Conservation (phyloP, 2,329 filamentous ascomycete genomes). For the Cladosporium sp. region DNA sequence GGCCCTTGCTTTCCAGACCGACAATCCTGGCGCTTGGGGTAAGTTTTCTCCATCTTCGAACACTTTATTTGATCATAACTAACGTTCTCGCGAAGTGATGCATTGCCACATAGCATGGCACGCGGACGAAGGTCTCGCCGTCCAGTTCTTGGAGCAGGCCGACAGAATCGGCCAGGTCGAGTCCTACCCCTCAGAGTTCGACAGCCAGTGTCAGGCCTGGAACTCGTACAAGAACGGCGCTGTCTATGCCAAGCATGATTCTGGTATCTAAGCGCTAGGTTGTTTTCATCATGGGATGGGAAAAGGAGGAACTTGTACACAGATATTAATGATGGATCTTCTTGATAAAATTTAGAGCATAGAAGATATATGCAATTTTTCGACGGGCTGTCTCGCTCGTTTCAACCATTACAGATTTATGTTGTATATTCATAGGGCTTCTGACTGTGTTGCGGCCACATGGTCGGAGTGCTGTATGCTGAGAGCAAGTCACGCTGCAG, state of each 20-base stretch:
- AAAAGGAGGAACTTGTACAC: background rate
- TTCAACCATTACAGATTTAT: background rate
- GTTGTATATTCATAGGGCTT: no score
- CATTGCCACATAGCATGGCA: slow-evolving; percentile 41
- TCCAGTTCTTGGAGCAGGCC: slow-evolving; percentile 31
- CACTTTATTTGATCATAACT: background rate
- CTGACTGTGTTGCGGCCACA: no score
- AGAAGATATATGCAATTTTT: background rate
- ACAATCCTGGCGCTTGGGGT: slow-evolving; percentile 42
- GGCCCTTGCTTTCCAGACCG: slow-evolving; percentile 38
- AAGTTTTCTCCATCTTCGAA: background rate
- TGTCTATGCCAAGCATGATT: slow-evolving; percentile 25
- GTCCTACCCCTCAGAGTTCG: slow-evolving; percentile 19
- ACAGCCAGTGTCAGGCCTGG: slow-evolving; percentile 30
- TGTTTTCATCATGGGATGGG: no score
- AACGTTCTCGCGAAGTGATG: slow-evolving; percentile 15
- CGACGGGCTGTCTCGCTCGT: background rate
- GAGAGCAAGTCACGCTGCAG: no score
- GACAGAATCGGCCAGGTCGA: slow-evolving; percentile 21
- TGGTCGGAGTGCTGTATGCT: no score
- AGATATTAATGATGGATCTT: slow-evolving; percentile 1
- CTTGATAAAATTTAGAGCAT: background rate
- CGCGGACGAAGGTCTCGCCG: slow-evolving; percentile 30
- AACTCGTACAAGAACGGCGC: slow-evolving; percentile 23
- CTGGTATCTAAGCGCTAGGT: slow-evolving; percentile 1